Evolutionary conservation across 306 rosid species (phyloP).

Genomic region (Lathyrus tuberosus): DNA sequence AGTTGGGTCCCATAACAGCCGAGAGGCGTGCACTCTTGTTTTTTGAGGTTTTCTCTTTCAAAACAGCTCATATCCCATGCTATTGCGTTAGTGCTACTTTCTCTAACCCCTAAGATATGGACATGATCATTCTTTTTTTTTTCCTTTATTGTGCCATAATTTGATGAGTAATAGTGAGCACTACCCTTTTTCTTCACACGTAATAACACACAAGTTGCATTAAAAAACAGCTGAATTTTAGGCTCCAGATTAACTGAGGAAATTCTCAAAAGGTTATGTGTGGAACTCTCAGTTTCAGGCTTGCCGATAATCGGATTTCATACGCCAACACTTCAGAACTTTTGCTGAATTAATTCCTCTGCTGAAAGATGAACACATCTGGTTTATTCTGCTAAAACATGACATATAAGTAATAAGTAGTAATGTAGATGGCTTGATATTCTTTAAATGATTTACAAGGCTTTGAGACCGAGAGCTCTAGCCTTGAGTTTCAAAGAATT

Average conservation of each 20-base stretch:
- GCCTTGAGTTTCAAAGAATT: slow-evolving; percentile 71
- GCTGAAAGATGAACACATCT: slow-evolving; percentile 4
- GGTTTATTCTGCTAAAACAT: slow-evolving; percentile 44
- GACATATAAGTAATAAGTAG: neutral
- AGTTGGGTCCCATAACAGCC: slow-evolving; percentile 60
- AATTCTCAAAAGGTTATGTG: slow-evolving; percentile 27
- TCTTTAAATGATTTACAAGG: slow-evolving; percentile 42
- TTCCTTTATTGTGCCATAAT: slow-evolving; percentile 54
- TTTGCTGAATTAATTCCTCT: slow-evolving; percentile 7
- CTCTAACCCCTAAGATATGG: slow-evolving; percentile 61
- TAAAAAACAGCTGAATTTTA: slow-evolving; percentile 37
- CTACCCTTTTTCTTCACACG: slow-evolving; percentile 17
- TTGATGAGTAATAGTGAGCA: slow-evolving; percentile 13
- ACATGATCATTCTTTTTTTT: slow-evolving; percentile 49
- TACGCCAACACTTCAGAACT: slow-evolving; percentile 11
- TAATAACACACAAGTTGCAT: slow-evolving; percentile 40
- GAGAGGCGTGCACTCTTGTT: slow-evolving; percentile 56
- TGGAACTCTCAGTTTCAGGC: slow-evolving; percentile 10
- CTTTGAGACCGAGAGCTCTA: slow-evolving; percentile 56
- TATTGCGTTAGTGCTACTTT: slow-evolving; percentile 57
- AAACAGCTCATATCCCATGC: slow-evolving; percentile 56
- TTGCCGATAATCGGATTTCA: slow-evolving; percentile 28
- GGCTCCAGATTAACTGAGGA: slow-evolving; percentile 41
- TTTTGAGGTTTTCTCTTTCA: slow-evolving; percentile 53
- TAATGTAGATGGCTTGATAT: slow-evolving; percentile 3